Base-by-base conservation (phyloP, 768 basidiomycete genomes). In the Tricholoma flavovirens region DNA sequence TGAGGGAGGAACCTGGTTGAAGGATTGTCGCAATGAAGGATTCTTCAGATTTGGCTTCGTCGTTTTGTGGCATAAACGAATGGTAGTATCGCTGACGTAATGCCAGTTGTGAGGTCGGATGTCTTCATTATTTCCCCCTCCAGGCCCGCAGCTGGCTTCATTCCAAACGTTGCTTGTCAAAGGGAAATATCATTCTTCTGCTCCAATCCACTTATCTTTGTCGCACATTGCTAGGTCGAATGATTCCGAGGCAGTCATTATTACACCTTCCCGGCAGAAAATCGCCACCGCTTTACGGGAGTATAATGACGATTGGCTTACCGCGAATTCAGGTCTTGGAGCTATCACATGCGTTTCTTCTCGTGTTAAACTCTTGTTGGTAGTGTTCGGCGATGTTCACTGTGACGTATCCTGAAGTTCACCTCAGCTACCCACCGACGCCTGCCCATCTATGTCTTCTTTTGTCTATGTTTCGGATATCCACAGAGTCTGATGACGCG, bases 1-100 rank as follows among this genome's bases (percentile, higher is more conserved):
- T 71, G n/a, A 90, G 71, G 2, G 88, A 87, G 2, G 88, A 90
- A 21, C 90, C 89, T 9, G 90, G 88, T 49, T 74, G 79, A 12
- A 93, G 75, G 56, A 93, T 75, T 58, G 77, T 74, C 17, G 78
- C 69, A 57, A 89, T 67, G 63, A 87, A 79, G 14, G 69, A 64
- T n/a, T 52, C 52, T 8, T 57, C 49, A 29, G 50, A 56, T 22
- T 46, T 43, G 19, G 11, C 17, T 6, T 45, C 43, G 12, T n/a
- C n/a, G n/a, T n/a, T n/a, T n/a, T n/a, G n/a, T n/a, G n/a, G n/a
- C n/a, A n/a, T n/a, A n/a, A n/a, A n/a, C n/a, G n/a, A n/a, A n/a
- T n/a, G n/a, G n/a, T n/a, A n/a, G n/a, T n/a, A n/a, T n/a, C n/a
- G n/a, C n/a, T n/a, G n/a, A n/a, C n/a, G n/a, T n/a, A n/a, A n/a